Evolutionary conservation across 108 stramenopile species (phyloP).

Genomic region (Pseudonitzschia multiseries): DNA sequence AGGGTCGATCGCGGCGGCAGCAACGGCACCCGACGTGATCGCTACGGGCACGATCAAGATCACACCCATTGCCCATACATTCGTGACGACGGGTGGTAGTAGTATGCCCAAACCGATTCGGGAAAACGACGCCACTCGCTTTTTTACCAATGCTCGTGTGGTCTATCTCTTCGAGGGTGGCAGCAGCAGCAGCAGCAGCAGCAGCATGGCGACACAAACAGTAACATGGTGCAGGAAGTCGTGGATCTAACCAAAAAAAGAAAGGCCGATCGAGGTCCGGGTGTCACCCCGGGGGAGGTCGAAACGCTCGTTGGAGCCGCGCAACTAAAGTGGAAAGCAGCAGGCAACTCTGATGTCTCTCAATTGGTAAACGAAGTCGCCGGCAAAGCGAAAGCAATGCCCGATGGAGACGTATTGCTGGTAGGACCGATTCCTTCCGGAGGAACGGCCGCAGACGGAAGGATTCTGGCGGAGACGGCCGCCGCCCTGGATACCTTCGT

Average conservation of each 20-base stretch:
- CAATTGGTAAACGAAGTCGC: constrained; percentile 9
- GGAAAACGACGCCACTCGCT: constrained; percentile 37
- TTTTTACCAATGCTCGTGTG: constrained; percentile 31
- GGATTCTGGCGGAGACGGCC: constrained; percentile 19
- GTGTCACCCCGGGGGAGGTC: constrained; percentile 28
- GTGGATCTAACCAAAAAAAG: constrained; percentile 24
- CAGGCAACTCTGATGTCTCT: neutral
- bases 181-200: neutral
- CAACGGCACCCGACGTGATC: neutral
- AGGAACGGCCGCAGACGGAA: constrained; percentile 21
- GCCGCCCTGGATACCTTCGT: constrained; percentile 18
- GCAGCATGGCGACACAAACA: no score
- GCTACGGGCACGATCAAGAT: constrained; percentile 20
- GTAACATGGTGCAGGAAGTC: constrained; percentile 6
- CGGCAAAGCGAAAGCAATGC: constrained; percentile 4
- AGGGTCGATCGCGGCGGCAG: neutral
- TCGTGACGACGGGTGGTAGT: constrained; percentile 8
- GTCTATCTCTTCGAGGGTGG: constrained; percentile 25
- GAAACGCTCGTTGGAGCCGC: neutral
- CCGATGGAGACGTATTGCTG: constrained; percentile 23
- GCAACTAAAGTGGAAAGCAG: neutral
- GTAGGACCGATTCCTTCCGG: constrained; percentile 29
- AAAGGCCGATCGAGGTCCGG: constrained; percentile 28
- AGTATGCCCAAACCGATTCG: constrained; percentile 25
- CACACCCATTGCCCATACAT: constrained; percentile 32